Conservation (phyloP, 495 filamentous ascomycete species). For the Poronia punctata region DNA sequence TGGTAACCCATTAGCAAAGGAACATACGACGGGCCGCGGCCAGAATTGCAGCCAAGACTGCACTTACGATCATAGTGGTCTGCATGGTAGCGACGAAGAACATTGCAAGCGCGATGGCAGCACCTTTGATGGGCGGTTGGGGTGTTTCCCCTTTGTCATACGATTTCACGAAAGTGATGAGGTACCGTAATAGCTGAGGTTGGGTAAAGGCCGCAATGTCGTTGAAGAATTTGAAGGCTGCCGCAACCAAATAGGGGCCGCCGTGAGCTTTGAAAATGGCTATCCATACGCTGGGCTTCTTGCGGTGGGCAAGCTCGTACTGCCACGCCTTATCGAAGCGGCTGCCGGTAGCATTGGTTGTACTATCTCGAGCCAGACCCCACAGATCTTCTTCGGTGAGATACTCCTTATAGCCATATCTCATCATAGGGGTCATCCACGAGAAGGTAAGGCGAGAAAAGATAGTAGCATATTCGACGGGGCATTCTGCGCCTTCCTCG, state of each 20-base stretch:
- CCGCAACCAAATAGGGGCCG: conserved; percentile 69
- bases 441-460: conserved; percentile 93
- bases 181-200: conserved; percentile 77
- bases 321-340: conserved; percentile 72
- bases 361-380: conserved; percentile 77
- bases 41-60: not conserved
- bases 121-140: conserved; percentile 74
- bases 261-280: conserved; percentile 84
- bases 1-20: conserved; percentile 40
- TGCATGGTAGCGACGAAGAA: conserved; percentile 80
- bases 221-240: conserved; percentile 77
- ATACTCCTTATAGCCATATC: conserved; percentile 82
- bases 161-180: conserved; percentile 84
- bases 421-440: conserved; percentile 99
- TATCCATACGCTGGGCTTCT: conserved; percentile 79
- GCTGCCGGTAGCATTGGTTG: conserved; percentile 59
- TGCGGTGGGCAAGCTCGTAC: conserved; percentile 61
- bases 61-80: conserved; percentile 50
- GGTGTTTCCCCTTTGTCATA: conserved; percentile 54
- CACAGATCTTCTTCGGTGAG: conserved; percentile 96
- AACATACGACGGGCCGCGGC: conserved; percentile 3
- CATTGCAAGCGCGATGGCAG: conserved; percentile 87
- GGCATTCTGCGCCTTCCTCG: conserved; percentile 73
- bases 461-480: conserved; percentile 86
- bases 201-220: conserved; percentile 83